Evolutionary conservation across 352 stramenopile species (phyloP).

Genomic region (Pythium aristosporum): DNA sequence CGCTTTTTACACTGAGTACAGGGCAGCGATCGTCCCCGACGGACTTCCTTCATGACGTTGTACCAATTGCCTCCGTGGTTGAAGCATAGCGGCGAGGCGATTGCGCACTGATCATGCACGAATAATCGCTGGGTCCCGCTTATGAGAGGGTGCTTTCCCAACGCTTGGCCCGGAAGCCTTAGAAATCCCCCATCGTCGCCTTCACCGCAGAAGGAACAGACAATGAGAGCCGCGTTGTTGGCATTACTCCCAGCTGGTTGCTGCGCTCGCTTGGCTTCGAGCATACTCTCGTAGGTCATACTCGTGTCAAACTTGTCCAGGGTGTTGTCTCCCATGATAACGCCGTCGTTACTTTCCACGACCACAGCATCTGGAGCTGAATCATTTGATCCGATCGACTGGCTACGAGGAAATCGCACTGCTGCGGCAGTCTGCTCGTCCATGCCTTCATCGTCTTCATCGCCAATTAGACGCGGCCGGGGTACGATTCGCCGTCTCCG

Average conservation of each 20-base stretch:
- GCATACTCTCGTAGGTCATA: slow-evolving; percentile 64
- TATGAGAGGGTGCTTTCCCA: slow-evolving; percentile 73
- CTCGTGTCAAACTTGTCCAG: slow-evolving; percentile 74
- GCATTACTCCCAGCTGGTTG: slow-evolving; percentile 26
- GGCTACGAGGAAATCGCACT: slow-evolving; percentile 16
- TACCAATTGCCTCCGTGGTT: slow-evolving; percentile 78
- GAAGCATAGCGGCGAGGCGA: slow-evolving; percentile 82
- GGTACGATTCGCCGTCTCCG: slow-evolving; percentile 7
- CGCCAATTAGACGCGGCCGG: slow-evolving; percentile 31
- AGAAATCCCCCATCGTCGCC: slow-evolving; percentile 71
- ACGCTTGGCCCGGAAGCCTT: slow-evolving; percentile 72
- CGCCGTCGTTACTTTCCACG: slow-evolving; percentile 79
- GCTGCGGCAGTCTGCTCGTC: slow-evolving; percentile 51
- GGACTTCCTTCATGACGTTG: slow-evolving; percentile 83
- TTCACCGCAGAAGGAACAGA: slow-evolving; percentile 77
- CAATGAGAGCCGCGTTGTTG: slow-evolving; percentile 47
- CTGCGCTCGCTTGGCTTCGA: slow-evolving; percentile 52
- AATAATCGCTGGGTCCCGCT: slow-evolving; percentile 71
- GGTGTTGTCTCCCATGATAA: slow-evolving; percentile 83
- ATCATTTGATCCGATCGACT: slow-evolving; percentile 26
- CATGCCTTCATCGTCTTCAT: slow-evolving; percentile 57
- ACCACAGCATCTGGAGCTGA: slow-evolving; percentile 45
- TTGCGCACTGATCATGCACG: slow-evolving; percentile 85
- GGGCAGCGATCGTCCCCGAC: slow-evolving; percentile 59
- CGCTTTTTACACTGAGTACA: slow-evolving; percentile 72